Evolutionary conservation across 1,284 basidiomycete genomes (phyloP), one percentile per base, ranked within the genome.

Genomic region (Boletellus sp.): DNA sequence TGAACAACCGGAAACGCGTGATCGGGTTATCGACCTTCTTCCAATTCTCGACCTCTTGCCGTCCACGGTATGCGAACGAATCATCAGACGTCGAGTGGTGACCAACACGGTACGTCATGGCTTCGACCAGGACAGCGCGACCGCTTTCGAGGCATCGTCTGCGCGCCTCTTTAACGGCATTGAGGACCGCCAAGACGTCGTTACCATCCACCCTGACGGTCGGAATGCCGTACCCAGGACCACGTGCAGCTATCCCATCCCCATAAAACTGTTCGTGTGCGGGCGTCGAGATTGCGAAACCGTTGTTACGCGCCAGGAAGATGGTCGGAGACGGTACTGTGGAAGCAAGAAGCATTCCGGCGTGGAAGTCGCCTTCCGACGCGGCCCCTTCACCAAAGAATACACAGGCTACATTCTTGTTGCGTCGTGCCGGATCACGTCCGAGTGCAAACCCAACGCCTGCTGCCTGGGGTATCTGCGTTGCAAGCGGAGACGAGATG

Each of bases 71-170:
- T 24, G 92, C 92, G 61, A 89, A 92, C 16, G 91, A 94, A 69
- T 97, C 93, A 66, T 97, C 94, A 12, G 91, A 94, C 0, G 93
- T 97, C 15, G 91, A 93, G 68, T 97, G 93, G 67, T 97, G 93
- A n/a, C 93, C 90, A 5, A 97, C 86, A 21, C 93, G 83, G 67
- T 96, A 96, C 3, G 86, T 89, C 91, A 96, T 94, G 6, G 91
- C 90, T 73, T 97, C 94, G 50, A 97, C 80, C 32, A 97, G 75
- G 0, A 97, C 90, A 8, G 89, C 91, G 38, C 91, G 81, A 32
- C 89, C 86, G 50, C 87, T 82, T 57, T 87, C 82, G 15, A 96
- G 75, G 55, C 92, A 93, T 42, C 86, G 75, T 51, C 76, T 72
- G 45, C 92, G 76, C 8, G 90, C 95, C 63, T 93, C 91, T 45